Conservation (phyloP, 2,329 filamentous ascomycete genomes). For the Raffaelea ambrosiae region DNA sequence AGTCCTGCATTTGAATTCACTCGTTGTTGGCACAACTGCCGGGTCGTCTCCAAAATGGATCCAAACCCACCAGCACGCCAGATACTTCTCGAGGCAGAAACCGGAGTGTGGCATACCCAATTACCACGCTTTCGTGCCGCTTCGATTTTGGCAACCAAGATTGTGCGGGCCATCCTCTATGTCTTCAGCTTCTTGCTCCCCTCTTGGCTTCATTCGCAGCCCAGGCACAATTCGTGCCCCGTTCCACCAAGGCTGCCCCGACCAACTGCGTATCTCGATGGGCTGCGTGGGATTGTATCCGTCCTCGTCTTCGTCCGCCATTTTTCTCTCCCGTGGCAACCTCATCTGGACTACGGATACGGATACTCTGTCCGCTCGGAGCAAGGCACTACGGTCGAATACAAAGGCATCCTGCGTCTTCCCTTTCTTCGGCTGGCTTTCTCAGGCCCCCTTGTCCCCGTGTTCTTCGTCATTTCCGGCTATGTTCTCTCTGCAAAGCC, state of each 20-base stretch:
- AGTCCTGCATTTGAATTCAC: too few species aligned
- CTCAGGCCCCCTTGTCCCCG: constrained; percentile 25
- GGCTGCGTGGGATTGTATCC: constrained; percentile 56
- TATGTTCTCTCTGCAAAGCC: constrained; percentile 44
- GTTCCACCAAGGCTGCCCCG: constrained; percentile 19
- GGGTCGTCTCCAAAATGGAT: too few species aligned
- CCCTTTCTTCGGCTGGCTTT: not conserved
- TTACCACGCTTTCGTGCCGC: too few species aligned
- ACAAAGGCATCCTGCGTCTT: not conserved
- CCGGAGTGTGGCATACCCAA: too few species aligned
- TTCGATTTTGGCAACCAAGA: too few species aligned
- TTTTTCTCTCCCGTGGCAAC: not conserved
- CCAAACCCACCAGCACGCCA: too few species aligned
- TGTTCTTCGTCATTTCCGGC: constrained; percentile 39
- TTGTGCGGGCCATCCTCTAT: too few species aligned
- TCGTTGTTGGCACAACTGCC: too few species aligned
- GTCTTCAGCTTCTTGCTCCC: not conserved
- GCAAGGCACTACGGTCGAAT: not conserved
- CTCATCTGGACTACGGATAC: not conserved
- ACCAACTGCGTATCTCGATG: constrained; percentile 53
- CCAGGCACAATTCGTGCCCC: not conserved
- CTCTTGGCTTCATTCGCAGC: not conserved
- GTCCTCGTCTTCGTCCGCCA: constrained; percentile 45
- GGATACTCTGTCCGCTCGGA: not conserved
- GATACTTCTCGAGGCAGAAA: too few species aligned